Evolutionary conservation across 1,284 basidiomycete genomes (phyloP).

Genomic region (Exobasidium rhododendri): DNA sequence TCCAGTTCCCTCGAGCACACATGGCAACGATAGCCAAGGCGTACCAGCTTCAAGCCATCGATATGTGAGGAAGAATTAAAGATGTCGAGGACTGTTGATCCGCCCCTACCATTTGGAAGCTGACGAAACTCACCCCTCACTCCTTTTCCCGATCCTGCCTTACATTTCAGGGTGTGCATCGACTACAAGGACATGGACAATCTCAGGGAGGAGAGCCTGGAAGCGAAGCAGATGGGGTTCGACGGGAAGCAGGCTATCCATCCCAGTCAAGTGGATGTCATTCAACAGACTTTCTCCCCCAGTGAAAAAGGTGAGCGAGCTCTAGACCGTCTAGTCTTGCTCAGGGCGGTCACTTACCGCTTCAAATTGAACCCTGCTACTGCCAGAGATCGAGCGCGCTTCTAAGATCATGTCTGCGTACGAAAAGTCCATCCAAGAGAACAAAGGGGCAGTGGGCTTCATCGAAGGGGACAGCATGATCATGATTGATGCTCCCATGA

Average conservation of each 20-base stretch:
- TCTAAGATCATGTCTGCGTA: conserved; percentile 64
- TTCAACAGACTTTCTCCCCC: conserved; percentile 75
- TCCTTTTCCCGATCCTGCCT: neutral
- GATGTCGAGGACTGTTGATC: conserved; percentile 55
- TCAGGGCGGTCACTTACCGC: too few relatives aligned
- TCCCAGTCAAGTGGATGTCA: conserved; percentile 74
- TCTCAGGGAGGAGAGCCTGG: conserved; percentile 71
- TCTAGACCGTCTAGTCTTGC: neutral
- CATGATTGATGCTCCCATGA: conserved; percentile 81
- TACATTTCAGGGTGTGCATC: conserved; percentile 70
- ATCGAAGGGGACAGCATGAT: conserved; percentile 60
- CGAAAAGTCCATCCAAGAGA: conserved; percentile 55
- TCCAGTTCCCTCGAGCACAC: conserved; percentile 80
- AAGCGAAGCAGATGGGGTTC: conserved; percentile 57
- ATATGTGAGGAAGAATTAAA: conserved; percentile 61
- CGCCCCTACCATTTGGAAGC: conserved; percentile 6
- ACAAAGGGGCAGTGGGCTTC: conserved; percentile 66
- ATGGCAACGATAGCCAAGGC: conserved; percentile 81
- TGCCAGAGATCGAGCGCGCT: conserved; percentile 72
- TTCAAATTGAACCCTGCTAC: conserved; percentile 1
- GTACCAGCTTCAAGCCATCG: conserved; percentile 77
- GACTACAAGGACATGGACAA: conserved; percentile 75
- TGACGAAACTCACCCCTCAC: neutral
- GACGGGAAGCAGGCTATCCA: conserved; percentile 78
- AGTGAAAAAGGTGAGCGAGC: conserved; percentile 64